Conservation (phyloP, 164 flowering plant species). For the Buxus sempervirens region DNA sequence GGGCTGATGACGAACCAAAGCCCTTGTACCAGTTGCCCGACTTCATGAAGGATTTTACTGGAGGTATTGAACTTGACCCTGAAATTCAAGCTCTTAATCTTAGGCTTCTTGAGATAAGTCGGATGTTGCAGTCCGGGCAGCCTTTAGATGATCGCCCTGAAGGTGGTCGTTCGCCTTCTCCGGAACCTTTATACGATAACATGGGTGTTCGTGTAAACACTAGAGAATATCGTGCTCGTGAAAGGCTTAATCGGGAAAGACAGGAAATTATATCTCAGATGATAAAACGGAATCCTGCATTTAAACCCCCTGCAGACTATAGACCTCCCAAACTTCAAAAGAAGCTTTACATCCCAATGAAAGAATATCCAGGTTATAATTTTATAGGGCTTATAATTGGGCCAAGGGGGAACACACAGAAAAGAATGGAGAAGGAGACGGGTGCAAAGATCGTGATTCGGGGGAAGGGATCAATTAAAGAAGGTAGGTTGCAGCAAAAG, state of each 20-base stretch:
- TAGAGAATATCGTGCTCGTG: conserved; percentile 85
- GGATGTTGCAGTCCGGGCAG: conserved; percentile 67
- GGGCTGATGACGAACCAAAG: conserved; percentile 89
- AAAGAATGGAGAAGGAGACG: conserved; percentile 92
- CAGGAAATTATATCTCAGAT: conserved; percentile 79
- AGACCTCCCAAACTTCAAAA: conserved; percentile 91
- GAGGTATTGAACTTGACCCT: conserved; percentile 90
- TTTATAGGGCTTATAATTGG: conserved; percentile 94
- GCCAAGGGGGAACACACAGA: conserved; percentile 97
- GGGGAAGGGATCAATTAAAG: conserved; percentile 91
- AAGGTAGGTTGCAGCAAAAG: conserved; percentile 87
- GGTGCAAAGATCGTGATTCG: conserved; percentile 94
- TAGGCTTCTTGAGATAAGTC: conserved; percentile 72
- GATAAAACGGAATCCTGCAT: conserved; percentile 76
- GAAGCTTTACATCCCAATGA: conserved; percentile 95
- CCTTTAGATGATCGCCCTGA: conserved; percentile 90
- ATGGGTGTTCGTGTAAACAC: conserved; percentile 92
- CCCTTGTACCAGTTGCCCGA: conserved; percentile 75
- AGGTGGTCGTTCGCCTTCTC: conserved; percentile 88
- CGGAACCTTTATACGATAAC: conserved; percentile 90
- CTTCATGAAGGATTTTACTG: conserved; percentile 83
- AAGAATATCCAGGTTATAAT: conserved; percentile 93
- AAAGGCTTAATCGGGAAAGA: conserved; percentile 72
- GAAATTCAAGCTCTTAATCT: conserved; percentile 79
- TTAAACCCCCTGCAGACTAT: conserved; percentile 92